Conservation (phyloP, 1,284 basidiomycete genomes). For the Chalciporus piperatoides region DNA sequence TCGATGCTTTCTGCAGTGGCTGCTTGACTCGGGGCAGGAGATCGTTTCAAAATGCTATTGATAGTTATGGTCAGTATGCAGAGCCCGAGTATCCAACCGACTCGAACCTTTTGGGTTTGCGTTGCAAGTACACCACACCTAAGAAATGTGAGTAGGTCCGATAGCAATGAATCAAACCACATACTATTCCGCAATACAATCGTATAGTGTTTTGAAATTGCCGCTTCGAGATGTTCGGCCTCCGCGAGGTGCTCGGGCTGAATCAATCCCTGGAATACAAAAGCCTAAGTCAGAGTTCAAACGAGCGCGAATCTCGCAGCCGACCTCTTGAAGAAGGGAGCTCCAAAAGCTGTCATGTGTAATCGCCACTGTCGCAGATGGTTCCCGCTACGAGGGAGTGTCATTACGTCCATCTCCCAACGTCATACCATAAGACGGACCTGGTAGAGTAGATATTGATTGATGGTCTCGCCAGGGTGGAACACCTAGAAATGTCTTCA, state of each 20-base stretch:
- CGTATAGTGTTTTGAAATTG: constrained; percentile 14
- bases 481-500: constrained; percentile 20
- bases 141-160: not conserved
- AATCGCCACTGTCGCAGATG: constrained; percentile 24
- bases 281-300: not conserved
- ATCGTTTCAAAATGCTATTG: constrained; percentile 7
- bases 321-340: constrained; percentile 17
- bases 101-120: constrained; percentile 11
- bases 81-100: not conserved
- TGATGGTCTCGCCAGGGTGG: constrained; percentile 25
- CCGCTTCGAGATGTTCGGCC: constrained; percentile 11
- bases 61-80: not conserved
- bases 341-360: constrained; percentile 25
- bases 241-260: constrained; percentile 16
- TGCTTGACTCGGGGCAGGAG: not conserved
- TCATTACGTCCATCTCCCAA: not conserved
- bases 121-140: constrained; percentile 25
- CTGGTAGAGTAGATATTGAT: constrained; percentile 21
- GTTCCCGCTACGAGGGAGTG: constrained; percentile 14
- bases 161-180: not conserved
- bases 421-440: constrained; percentile 3
- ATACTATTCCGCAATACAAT: constrained; percentile 12
- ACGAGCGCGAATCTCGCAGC: not conserved
- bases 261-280: constrained; percentile 11
- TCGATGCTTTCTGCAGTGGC: not conserved